Conservation (phyloP, 371 early-diverging fungal genomes). For the Mortierella sp. region DNA sequence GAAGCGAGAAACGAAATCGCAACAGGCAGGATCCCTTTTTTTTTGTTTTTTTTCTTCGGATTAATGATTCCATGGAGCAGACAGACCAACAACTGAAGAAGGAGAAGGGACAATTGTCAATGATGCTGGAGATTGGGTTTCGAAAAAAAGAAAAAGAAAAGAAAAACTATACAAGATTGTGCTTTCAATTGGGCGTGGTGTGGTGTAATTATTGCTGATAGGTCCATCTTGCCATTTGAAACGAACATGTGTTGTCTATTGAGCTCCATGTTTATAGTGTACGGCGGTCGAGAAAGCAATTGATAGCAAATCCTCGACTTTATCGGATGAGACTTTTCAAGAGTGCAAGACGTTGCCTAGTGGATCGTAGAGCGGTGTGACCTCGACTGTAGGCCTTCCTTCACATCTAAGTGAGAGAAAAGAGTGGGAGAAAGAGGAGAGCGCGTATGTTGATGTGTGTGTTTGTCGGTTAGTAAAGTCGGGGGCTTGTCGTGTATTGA, state of each 20-base stretch:
- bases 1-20: neutral
- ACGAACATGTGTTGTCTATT: no score
- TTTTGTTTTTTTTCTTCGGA: no score
- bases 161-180: no score
- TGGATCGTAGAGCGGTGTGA: conserved; percentile 49
- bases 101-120: neutral
- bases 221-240: no score
- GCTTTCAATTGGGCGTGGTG: no score
- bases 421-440: neutral
- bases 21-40: no score
- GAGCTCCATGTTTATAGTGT: neutral
- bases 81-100: neutral
- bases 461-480: neutral
- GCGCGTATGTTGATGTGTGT: neutral
- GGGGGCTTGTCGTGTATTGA: no score
- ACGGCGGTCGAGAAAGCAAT: neutral
- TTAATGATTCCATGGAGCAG: no score
- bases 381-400: conserved; percentile 47
- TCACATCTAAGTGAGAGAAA: conserved; percentile 32
- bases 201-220: no score
- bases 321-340: neutral
- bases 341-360: conserved; percentile 39
- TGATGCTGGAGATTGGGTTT: neutral
- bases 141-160: neutral
- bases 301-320: neutral